These are phyloP conservation scores for Cicer chorassanicum DNA, from an alignment of 306 rosid genomes.

Conservation along the genomic window DNA sequence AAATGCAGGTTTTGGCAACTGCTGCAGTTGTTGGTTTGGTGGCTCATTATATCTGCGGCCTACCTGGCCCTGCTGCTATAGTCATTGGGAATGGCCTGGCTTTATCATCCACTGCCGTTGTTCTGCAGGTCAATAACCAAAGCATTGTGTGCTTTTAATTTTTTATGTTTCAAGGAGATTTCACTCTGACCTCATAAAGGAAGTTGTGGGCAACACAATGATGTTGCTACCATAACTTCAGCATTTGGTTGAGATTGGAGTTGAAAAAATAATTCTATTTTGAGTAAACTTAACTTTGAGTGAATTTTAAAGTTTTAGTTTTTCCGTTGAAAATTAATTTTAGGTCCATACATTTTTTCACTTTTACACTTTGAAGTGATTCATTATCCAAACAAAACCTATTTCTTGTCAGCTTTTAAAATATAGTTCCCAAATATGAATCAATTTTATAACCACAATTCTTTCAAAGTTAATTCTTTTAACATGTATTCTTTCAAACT, in stretches of 20 bases:
- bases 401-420: background rate
- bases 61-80: slow-evolving; percentile 93
- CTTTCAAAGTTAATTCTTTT: background rate
- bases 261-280: background rate
- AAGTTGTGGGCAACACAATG: background rate
- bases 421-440: background rate
- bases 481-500: background rate
- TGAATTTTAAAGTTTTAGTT: no score
- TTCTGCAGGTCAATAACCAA: slow-evolving; percentile 77
- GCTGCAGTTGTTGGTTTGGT: slow-evolving; percentile 85
- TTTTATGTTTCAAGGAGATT: slow-evolving; percentile 11
- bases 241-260: slow-evolving; percentile 7
- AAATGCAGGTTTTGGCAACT: slow-evolving; percentile 91
- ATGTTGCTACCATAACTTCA: background rate
- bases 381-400: background rate
- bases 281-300: background rate
- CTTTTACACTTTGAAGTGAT: no score
- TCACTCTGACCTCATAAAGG: background rate
- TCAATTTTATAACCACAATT: background rate
- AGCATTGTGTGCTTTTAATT: slow-evolving; percentile 15
- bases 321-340: no score
- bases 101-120: slow-evolving; percentile 97
- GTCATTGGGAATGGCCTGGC: slow-evolving; percentile 99
- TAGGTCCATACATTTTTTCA: no score
- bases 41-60: slow-evolving; percentile 82